A percentile compares a stretch with the other conserved stretches of the same genome.
Evolutionary conservation across 495 filamentous ascomycete genomes (phyloP).

Genomic region (Chaetomidium leptoderma): DNA sequence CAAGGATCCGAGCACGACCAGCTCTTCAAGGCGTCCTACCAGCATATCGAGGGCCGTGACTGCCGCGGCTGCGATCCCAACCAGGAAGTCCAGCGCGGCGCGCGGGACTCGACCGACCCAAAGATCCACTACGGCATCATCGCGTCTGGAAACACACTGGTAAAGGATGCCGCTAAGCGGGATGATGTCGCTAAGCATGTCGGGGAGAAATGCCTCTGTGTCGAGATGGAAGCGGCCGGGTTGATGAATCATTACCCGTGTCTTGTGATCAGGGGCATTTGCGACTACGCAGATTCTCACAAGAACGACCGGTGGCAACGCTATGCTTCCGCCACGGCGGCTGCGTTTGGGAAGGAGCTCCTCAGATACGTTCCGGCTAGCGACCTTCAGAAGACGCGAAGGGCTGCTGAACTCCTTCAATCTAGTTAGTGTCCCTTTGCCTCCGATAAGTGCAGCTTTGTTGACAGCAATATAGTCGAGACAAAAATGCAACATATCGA

Average conservation of each 20-base stretch:
- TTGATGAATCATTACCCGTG: background rate
- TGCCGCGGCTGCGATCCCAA: conserved; percentile 12
- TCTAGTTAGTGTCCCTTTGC: too few species aligned
- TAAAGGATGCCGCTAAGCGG: conserved; percentile 23
- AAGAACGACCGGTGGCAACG: background rate
- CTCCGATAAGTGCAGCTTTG: background rate
- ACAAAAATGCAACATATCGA: background rate
- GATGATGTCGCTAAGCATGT: background rate
- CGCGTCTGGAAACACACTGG: conserved; percentile 38
- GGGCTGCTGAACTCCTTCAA: background rate
- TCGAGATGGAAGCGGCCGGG: conserved; percentile 27
- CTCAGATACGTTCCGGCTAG: too few species aligned
- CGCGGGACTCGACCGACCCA: conserved; percentile 17
- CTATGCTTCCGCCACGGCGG: too few species aligned
- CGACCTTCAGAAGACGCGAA: too few species aligned
- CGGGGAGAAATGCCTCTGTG: conserved; percentile 19
- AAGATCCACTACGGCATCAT: conserved; percentile 39
- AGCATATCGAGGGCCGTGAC: background rate
- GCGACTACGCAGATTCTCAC: background rate
- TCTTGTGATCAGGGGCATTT: background rate
- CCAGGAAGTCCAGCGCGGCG: conserved; percentile 13
- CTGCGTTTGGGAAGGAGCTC: too few species aligned
- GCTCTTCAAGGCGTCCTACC: background rate
- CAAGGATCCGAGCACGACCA: background rate
- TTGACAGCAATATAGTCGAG: background rate